Percentiles rank a stretch among this genome's conserved stretches.
Evolutionary conservation across 768 basidiomycete genomes (phyloP).

Genomic region (Clitopilus passeckerianus): DNA sequence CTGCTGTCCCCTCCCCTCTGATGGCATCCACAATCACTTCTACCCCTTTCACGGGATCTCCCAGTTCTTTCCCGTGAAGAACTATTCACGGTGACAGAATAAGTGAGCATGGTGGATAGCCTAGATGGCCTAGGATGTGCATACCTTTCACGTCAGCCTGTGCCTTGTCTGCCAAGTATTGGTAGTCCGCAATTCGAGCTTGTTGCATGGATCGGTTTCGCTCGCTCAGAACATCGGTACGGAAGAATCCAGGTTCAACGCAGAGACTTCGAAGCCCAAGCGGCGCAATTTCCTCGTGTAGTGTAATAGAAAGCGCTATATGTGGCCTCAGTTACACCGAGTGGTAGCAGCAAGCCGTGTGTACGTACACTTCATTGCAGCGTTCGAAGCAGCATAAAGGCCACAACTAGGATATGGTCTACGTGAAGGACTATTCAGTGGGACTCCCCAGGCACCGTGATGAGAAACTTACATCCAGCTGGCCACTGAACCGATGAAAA

Average conservation of each 20-base stretch:
- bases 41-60: constrained; percentile 30
- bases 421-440: background rate
- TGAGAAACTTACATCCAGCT: background rate
- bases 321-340: background rate
- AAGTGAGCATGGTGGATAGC: no score
- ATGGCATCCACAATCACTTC: constrained; percentile 27
- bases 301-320: background rate
- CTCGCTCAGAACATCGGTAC: constrained; percentile 25
- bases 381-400: constrained; percentile 35
- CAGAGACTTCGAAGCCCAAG: constrained; percentile 22
- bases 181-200: constrained; percentile 28
- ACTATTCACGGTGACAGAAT: background rate
- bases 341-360: background rate
- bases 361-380: constrained; percentile 23
- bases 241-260: constrained; percentile 35
- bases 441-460: background rate
- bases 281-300: background rate
- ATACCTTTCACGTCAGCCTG: constrained; percentile 21
- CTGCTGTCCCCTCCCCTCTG: constrained; percentile 21
- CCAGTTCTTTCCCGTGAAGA: constrained; percentile 28
- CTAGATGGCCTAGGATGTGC: no score
- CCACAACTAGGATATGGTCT: constrained; percentile 26
- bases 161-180: constrained; percentile 14
- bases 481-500: constrained; percentile 29
- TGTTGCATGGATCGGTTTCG: constrained; percentile 22